Evolutionary conservation across 2,329 filamentous ascomycete species (phyloP).

Genomic region (Hypoxylon sp.): DNA sequence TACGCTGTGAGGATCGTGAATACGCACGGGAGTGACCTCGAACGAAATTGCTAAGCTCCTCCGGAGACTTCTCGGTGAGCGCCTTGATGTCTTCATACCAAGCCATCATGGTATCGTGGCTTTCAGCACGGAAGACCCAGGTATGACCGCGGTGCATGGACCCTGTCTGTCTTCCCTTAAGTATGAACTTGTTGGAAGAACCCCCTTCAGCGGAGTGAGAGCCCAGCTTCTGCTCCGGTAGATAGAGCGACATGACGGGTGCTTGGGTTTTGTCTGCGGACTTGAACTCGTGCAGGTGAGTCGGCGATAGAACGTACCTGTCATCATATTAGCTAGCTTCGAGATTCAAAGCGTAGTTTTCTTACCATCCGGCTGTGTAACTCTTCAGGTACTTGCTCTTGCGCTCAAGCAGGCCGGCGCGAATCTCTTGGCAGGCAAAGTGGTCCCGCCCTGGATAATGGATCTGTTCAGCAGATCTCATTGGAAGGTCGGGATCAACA

Average conservation of each 20-base stretch:
- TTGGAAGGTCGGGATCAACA: conserved; percentile 83
- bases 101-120: conserved; percentile 93
- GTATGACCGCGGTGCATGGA: conserved; percentile 86
- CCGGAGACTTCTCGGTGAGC: conserved; percentile 87
- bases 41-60: conserved; percentile 90
- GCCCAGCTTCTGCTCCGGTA: conserved; percentile 94
- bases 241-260: conserved; percentile 95
- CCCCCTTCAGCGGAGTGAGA: conserved; percentile 86
- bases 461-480: conserved; percentile 84
- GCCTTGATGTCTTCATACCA: conserved; percentile 95
- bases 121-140: conserved; percentile 79
- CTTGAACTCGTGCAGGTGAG: conserved; percentile 98
- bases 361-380: conserved; percentile 93
- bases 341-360: conserved; percentile 35
- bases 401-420: conserved; percentile 90
- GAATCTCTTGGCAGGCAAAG: conserved; percentile 83
- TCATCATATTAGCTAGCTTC: conserved; percentile 40
- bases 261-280: conserved; percentile 93
- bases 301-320: conserved; percentile 95
- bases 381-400: conserved; percentile 99
- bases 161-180: conserved; percentile 95
- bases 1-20: conserved; percentile 73
- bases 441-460: conserved; percentile 92
- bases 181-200: conserved; percentile 95
- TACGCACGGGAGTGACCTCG: conserved; percentile 82